Conservation (phyloP, 345 rosid genomes). For the Camelina hispida region DNA sequence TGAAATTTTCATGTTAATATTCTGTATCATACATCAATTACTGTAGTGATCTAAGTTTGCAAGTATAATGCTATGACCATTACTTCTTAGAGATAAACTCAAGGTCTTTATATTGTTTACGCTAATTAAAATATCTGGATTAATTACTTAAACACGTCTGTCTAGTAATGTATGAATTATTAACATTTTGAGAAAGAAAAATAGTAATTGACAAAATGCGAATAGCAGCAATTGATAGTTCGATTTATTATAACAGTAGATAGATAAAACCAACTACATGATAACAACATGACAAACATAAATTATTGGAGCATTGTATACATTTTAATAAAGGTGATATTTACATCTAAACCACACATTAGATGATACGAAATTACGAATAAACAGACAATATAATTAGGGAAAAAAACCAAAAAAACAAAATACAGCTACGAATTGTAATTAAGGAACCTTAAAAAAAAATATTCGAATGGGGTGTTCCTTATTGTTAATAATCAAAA, state of each 20-base stretch:
- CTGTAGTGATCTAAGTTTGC: not conserved
- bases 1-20: slow-evolving; percentile 7
- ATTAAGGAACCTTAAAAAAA: slow-evolving; percentile 25
- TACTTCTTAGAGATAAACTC: not conserved
- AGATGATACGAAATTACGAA: slow-evolving; percentile 3
- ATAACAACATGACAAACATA: slow-evolving; percentile 28
- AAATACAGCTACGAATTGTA: slow-evolving; percentile 34
- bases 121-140: not conserved
- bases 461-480: slow-evolving; percentile 21
- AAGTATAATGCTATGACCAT: slow-evolving; percentile 1
- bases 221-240: not conserved
- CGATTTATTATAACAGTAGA: not conserved
- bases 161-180: not conserved
- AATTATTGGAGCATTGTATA: slow-evolving; percentile 26
- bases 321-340: not conserved
- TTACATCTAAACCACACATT: slow-evolving; percentile 31
- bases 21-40: slow-evolving; percentile 25
- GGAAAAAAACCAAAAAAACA: not conserved
- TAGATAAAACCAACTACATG: slow-evolving; percentile 18
- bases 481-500: not conserved
- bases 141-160: slow-evolving; percentile 2
- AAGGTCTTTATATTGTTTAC: not conserved
- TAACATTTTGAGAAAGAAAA: not conserved
- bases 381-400: not conserved
- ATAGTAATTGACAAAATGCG: slow-evolving; percentile 13